Evolutionary conservation across 441 rosid species (phyloP), one percentile per base, ranked within the genome.

Genomic region (Croton laevigatus): DNA sequence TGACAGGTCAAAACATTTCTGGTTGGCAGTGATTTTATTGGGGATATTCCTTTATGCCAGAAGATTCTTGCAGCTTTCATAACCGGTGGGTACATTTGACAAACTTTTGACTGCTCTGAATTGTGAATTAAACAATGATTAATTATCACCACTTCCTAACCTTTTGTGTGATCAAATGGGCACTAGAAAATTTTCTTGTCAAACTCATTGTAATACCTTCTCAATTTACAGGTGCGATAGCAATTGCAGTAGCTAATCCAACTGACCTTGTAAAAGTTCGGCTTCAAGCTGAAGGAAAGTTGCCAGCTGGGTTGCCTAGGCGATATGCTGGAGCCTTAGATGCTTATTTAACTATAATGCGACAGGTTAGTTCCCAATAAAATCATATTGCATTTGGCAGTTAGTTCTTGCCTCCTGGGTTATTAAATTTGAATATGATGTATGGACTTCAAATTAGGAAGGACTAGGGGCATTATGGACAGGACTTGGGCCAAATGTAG

Each of bases 201-300:
- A 44, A 48, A 45, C 48, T 73, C 57, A 68, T 71, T 68, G n/a
- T 59, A 49, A 49, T 54, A 27, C 14, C 48, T 42, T 60, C 59
- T 37, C 46, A 48, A 53, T 70, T 75, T 72, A 81, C 84, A 94
- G 99, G 99, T 62, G 98, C 99, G 42, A 36, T 91, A 73, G 98
- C 86, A 64, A 95, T 95, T 65, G 78, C 74, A 52, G 79, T 95
- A 36, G 99, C 99, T 68, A 95, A 93, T 75, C 99, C 99, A 59
- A 95, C 99, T 60, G 99, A 95, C 84, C 99, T 95, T 68, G 98
- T 95, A 62, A 95, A 95, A 81, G 99, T 95, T 49, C 89, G 99
- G 76, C 92, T 95, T 75, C 99, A 95, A 81, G 89, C 99, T 74
- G 98, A 95, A 85, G 99, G 98, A 64, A 93, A 93, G 80, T 76